Evolutionary conservation across 2,329 filamentous ascomycete species (phyloP).

Genomic region (Pseudogymnoascus sp.): DNA sequence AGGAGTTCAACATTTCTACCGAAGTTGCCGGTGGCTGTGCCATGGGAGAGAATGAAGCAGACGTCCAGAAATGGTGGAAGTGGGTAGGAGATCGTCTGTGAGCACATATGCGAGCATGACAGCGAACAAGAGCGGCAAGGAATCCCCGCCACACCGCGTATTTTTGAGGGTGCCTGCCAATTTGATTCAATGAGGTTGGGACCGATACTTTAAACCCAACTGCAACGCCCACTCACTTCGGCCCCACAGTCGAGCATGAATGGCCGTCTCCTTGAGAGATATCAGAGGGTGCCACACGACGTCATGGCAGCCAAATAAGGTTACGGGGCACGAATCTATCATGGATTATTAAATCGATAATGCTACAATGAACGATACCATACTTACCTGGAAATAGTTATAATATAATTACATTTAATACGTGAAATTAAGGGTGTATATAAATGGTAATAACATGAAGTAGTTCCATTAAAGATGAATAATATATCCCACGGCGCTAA

Average conservation of each 20-base stretch:
- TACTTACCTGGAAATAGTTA: not conserved
- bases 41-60: slow-evolving; percentile 50
- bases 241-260: not conserved
- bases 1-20: slow-evolving; percentile 72
- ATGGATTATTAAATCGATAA: not conserved
- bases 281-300: not conserved
- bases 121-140: not conserved
- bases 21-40: slow-evolving; percentile 71
- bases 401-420: slow-evolving; percentile 1
- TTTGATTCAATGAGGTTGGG: not conserved
- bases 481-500: not conserved
- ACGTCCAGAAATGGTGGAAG: slow-evolving; percentile 76
- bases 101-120: slow-evolving; percentile 14
- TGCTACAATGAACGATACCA: not conserved
- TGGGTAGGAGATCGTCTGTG: slow-evolving; percentile 77
- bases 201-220: not conserved
- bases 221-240: not conserved
- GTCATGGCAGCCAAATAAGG: not conserved
- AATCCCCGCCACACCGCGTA: not conserved
- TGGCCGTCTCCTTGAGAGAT: not conserved
- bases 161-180: not conserved
- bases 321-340: not conserved
- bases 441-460: not conserved
- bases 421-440: not conserved
- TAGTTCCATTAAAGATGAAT: not conserved